These are phyloP conservation scores for Pythium dissotocum DNA, from an alignment of 352 stramenopile species.

Conservation along the genomic window DNA sequence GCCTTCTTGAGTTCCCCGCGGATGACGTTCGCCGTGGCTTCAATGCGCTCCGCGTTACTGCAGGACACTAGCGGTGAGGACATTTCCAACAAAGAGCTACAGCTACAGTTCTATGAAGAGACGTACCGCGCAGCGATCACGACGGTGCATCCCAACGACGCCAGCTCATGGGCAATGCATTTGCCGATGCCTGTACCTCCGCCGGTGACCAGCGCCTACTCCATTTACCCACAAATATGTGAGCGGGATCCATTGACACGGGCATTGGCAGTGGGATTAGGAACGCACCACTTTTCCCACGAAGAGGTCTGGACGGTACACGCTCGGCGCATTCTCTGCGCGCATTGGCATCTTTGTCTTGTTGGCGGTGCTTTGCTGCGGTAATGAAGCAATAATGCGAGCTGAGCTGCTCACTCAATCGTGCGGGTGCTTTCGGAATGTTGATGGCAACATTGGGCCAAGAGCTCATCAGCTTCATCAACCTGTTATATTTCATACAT, in stretches of 20 bases:
- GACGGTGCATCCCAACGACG: constrained; percentile 71
- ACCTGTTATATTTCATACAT: background rate
- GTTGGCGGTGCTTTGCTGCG: background rate
- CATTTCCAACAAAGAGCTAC: background rate
- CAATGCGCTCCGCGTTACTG: constrained; percentile 70
- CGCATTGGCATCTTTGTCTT: constrained; percentile 46
- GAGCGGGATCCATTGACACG: background rate
- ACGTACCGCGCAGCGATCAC: constrained; percentile 76
- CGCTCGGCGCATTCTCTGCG: constrained; percentile 45
- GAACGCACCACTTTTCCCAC: constrained; percentile 73
- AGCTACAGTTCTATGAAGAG: background rate
- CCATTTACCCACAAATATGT: background rate
- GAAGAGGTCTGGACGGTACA: constrained; percentile 70
- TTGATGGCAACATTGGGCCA: constrained; percentile 29
- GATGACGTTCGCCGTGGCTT: constrained; percentile 57
- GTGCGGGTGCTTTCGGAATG: constrained; percentile 13
- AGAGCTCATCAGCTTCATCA: constrained; percentile 7
- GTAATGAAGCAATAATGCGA: background rate
- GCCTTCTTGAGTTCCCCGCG: constrained; percentile 45
- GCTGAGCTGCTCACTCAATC: background rate
- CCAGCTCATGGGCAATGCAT: constrained; percentile 80
- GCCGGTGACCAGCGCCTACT: constrained; percentile 83
- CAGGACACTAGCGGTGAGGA: background rate
- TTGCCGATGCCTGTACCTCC: constrained; percentile 87
- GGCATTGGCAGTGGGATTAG: background rate